phyloP scores from a whole-genome alignment of 306 rosid genomes.

The Medicago truncatula region DNA sequence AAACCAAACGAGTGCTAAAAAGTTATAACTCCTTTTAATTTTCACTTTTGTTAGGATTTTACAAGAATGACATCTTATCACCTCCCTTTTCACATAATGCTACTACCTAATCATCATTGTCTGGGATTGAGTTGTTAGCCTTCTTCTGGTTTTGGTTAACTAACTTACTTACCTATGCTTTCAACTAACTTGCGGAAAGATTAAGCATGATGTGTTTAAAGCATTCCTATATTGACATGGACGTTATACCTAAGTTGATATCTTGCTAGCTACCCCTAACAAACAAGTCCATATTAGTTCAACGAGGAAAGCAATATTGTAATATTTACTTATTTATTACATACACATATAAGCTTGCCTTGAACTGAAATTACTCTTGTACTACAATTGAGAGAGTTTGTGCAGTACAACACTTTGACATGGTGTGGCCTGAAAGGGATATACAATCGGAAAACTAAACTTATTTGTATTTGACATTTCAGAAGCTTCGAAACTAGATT shows the following conservation, averaged over 20 bases:
- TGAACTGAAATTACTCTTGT: not conserved
- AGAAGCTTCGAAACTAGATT: not conserved
- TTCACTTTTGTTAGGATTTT: no score
- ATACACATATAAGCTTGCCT: no score
- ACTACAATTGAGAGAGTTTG: slow-evolving; percentile 11
- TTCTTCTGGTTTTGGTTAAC: slow-evolving; percentile 39
- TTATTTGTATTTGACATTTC: not conserved
- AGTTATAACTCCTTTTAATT: no score
- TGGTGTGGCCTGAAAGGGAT: not conserved
- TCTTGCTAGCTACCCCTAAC: not conserved
- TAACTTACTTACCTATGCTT: slow-evolving; percentile 36
- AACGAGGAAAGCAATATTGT: no score
- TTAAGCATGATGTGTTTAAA: slow-evolving; percentile 8
- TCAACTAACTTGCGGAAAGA: slow-evolving; percentile 40
- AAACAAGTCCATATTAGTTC: not conserved
- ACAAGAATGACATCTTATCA: no score
- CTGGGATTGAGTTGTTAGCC: slow-evolving; percentile 26
- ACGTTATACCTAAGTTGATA: slow-evolving; percentile 23
- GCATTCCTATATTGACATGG: slow-evolving; percentile 3
- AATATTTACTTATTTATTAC: not conserved
- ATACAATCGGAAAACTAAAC: no score
- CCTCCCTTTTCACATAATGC: no score
- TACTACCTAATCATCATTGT: not conserved
- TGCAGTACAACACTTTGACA: slow-evolving; percentile 29
- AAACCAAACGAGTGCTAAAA: no score